phyloP scores from a whole-genome alignment of 1,284 basidiomycete genomes.

The Cryptococcus depauperatus region DNA sequence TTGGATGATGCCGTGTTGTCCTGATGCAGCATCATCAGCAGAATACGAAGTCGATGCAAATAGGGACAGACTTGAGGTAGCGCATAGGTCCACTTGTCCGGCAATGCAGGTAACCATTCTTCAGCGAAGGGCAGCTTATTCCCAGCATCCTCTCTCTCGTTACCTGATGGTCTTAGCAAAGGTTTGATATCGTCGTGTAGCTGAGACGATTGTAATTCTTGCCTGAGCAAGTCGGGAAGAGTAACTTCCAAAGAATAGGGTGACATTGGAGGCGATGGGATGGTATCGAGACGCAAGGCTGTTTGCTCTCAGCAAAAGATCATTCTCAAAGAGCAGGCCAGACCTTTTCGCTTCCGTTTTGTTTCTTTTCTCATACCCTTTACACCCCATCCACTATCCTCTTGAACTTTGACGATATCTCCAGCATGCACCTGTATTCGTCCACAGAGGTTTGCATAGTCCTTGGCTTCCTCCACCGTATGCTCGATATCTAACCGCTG shows the following conservation, averaged over 20 bases:
- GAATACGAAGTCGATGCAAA: not conserved
- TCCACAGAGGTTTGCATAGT: conserved; percentile 27
- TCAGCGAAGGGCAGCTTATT: conserved; percentile 20
- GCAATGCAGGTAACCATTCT: conserved; percentile 30
- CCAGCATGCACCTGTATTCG: conserved; percentile 19
- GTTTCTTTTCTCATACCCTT: conserved; percentile 21
- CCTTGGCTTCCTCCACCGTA: conserved; percentile 20
- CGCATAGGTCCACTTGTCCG: conserved; percentile 33
- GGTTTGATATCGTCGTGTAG: conserved; percentile 5
- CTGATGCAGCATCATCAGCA: not conserved
- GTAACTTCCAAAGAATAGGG: conserved; percentile 5
- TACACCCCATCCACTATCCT: conserved; percentile 16
- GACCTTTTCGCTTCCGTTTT: conserved; percentile 24
- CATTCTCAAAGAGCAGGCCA: not conserved
- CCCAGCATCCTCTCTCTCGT: conserved; percentile 1
- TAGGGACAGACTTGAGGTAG: conserved; percentile 10
- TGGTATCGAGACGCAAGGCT: conserved; percentile 2
- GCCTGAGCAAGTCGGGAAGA: conserved; percentile 1
- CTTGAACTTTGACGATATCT: conserved; percentile 29
- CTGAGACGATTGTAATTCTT: too few relatives aligned
- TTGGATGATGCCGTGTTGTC: conserved; percentile 2
- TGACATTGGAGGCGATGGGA: conserved; percentile 8
- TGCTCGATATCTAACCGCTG: conserved; percentile 31
- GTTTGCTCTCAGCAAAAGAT: not conserved
- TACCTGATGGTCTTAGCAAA: not conserved